Conservation (phyloP, 2,329 filamentous ascomycete genomes). For the Trichoderma hamatum region DNA sequence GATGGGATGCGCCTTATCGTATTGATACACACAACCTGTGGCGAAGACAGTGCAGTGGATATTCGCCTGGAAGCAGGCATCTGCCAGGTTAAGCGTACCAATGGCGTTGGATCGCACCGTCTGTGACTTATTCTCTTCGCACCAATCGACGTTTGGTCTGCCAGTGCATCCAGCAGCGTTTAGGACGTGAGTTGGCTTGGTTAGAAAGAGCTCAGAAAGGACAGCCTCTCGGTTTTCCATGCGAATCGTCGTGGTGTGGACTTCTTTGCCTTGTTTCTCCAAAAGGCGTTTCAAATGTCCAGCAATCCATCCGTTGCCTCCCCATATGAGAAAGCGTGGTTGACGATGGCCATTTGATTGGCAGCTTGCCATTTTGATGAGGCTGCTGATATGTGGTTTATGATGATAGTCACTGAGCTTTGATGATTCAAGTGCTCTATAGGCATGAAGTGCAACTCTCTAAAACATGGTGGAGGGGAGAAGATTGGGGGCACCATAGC, state of each 20-base stretch:
- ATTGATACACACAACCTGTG: conserved; percentile 69
- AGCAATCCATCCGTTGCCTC: conserved; percentile 65
- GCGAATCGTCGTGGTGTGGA: conserved; percentile 62
- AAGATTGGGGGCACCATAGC: background rate
- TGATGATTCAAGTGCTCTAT: background rate
- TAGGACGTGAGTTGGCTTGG: conserved; percentile 67
- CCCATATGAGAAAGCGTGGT: conserved; percentile 64
- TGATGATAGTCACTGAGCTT: background rate
- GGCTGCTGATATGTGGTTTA: background rate
- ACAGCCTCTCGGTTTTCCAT: conserved; percentile 67
- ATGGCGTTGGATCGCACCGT: conserved; percentile 70
- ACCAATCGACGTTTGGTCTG: conserved; percentile 71
- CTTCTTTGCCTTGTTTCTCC: conserved; percentile 62
- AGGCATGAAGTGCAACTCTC: background rate
- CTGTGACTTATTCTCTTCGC: conserved; percentile 68
- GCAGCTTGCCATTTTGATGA: background rate
- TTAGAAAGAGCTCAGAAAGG: conserved; percentile 56
- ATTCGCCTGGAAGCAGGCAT: conserved; percentile 60
- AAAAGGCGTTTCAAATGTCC: conserved; percentile 63
- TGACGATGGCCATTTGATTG: background rate
- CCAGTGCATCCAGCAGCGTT: conserved; percentile 69
- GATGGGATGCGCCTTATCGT: conserved; percentile 63
- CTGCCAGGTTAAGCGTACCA: conserved; percentile 64
- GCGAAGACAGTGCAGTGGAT: conserved; percentile 69
- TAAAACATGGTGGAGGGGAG: background rate